These are phyloP conservation scores for Claviceps sp. DNA, from an alignment of 2,329 filamentous ascomycete species.

Conservation along the genomic window DNA sequence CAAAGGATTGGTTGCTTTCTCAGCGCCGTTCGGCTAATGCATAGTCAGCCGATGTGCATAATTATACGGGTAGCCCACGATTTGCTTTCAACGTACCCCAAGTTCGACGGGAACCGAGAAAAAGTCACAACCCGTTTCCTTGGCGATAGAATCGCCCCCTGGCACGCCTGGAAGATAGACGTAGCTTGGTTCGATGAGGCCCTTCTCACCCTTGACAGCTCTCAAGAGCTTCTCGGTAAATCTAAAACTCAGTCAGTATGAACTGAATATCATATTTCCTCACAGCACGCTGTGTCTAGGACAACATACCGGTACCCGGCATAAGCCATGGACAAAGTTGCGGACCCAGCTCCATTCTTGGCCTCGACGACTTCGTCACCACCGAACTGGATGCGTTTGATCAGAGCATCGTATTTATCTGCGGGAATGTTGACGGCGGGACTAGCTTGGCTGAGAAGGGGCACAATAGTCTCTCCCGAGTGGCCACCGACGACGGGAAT, in stretches of 20 bases:
- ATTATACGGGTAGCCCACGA: neutral
- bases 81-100: constrained; percentile 52
- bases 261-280: constrained; percentile 2
- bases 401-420: constrained; percentile 80
- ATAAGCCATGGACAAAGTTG: constrained; percentile 89
- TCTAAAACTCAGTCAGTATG: constrained; percentile 28
- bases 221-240: constrained; percentile 92
- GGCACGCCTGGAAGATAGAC: constrained; percentile 86
- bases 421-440: constrained; percentile 68
- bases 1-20: constrained; percentile 75
- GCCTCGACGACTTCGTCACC: constrained; percentile 95
- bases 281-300: neutral
- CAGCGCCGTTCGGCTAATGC: constrained; percentile 60
- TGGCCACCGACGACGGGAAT: constrained; percentile 94
- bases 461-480: constrained; percentile 96
- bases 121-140: constrained; percentile 77
- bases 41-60: constrained; percentile 17
- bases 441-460: constrained; percentile 84
- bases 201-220: constrained; percentile 78
- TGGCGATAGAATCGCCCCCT: constrained; percentile 73
- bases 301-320: constrained; percentile 71
- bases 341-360: constrained; percentile 82
- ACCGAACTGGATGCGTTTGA: constrained; percentile 94
- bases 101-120: constrained; percentile 96
- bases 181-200: constrained; percentile 87